phyloP scores from a whole-genome alignment of 2,329 filamentous ascomycete species.

The Xylaria sp. region DNA sequence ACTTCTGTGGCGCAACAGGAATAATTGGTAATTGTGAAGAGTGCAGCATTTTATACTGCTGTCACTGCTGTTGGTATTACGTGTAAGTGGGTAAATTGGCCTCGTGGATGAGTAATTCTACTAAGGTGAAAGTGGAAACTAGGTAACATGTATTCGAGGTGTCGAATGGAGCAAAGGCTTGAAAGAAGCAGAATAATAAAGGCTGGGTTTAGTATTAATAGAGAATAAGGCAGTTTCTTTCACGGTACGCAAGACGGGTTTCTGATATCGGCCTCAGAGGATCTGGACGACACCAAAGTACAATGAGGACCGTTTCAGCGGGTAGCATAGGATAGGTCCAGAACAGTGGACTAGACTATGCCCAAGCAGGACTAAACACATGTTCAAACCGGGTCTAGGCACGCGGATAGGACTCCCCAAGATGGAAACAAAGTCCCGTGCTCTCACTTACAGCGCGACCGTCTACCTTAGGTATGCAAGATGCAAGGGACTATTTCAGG shows the following conservation, averaged over 20 bases:
- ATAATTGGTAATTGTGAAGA: conserved; percentile 33
- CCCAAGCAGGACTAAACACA: conserved; percentile 30
- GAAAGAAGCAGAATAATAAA: neutral
- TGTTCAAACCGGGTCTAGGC: conserved; percentile 12
- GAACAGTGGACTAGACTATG: conserved; percentile 29
- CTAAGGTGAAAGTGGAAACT: neutral
- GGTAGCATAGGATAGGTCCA: conserved; percentile 3
- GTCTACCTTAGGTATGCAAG: conserved; percentile 16
- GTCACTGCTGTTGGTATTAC: neutral
- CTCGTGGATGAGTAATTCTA: neutral
- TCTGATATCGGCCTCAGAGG: conserved; percentile 16
- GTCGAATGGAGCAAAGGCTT: neutral
- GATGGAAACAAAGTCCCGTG: conserved; percentile 33
- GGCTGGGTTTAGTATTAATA: conserved; percentile 11
- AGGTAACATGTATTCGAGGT: neutral
- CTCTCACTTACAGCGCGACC: conserved; percentile 21
- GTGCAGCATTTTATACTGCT: conserved; percentile 33
- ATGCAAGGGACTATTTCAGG: conserved; percentile 42
- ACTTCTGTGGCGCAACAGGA: conserved; percentile 16
- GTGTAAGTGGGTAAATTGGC: neutral
- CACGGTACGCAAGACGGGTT: neutral
- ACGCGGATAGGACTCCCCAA: conserved; percentile 10
- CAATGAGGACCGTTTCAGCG: conserved; percentile 31
- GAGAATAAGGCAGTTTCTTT: neutral
- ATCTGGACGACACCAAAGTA: conserved; percentile 30